A percentile compares a stretch with the other conserved stretches of the same genome.
Evolutionary conservation across 2,329 filamentous ascomycete species (phyloP).

Genomic region (Magnaporthiopsis incrustans): DNA sequence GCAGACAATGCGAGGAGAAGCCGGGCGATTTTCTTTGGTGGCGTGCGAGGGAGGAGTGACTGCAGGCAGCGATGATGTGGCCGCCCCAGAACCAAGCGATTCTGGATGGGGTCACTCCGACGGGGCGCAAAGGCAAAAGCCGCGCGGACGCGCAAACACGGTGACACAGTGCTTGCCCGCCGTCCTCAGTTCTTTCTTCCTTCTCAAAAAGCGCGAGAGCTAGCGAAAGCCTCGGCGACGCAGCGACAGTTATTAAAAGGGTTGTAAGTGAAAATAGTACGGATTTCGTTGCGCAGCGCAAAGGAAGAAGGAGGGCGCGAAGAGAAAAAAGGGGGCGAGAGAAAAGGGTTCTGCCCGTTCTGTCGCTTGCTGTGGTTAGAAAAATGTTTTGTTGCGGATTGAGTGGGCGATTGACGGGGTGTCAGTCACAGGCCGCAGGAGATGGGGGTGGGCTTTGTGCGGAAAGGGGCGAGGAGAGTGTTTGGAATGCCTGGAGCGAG

Average conservation of each 20-base stretch:
- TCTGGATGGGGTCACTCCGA: neutral
- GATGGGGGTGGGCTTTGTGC: constrained; percentile 13
- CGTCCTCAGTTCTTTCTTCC: neutral
- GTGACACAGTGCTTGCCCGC: neutral
- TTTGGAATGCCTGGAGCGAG: constrained; percentile 19
- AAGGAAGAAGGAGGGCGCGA: constrained; percentile 13
- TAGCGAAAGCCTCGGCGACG: constrained; percentile 34
- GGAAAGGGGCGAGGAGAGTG: constrained; percentile 15
- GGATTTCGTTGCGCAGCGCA: constrained; percentile 9
- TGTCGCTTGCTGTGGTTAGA: constrained; percentile 5
- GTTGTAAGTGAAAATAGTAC: constrained; percentile 10
- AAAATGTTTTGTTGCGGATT: constrained; percentile 10
- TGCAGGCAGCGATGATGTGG: constrained; percentile 20
- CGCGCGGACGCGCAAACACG: neutral
- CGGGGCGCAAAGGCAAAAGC: constrained; percentile 6
- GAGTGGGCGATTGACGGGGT: constrained; percentile 7
- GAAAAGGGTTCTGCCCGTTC: constrained; percentile 10
- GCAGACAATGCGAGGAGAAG: neutral
- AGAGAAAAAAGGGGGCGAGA: constrained; percentile 14
- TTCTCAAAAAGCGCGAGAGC: constrained; percentile 30
- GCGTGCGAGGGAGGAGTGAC: constrained; percentile 1
- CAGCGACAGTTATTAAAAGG: constrained; percentile 12
- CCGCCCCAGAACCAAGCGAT: constrained; percentile 14
- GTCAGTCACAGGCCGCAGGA: neutral
- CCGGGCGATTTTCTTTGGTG: neutral